Base-by-base conservation (phyloP, 2,329 filamentous ascomycete species). In the Cladosporium velox region DNA sequence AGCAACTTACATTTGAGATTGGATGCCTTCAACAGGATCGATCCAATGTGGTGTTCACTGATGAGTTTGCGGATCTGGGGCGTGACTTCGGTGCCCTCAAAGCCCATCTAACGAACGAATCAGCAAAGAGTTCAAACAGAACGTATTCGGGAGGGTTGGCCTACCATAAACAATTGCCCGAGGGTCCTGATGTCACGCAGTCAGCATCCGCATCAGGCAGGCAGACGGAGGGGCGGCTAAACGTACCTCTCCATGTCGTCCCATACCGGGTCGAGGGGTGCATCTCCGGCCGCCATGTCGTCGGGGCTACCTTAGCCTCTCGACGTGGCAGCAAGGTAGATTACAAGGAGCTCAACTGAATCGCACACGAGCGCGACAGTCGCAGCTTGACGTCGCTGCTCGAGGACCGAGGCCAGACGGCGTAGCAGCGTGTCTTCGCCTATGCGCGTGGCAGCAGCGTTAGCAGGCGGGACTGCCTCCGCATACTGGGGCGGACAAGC, bases 1-100 rank as follows among this genome's bases (percentile, higher is more conserved):
- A 12, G 26, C 24, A 15, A 52, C 60, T 63, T 61, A 94, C 91
- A 91, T 84, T 92, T 92, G 64, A 94, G 82, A 71, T 95, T 95
- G 81, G 93, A 94, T 68, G 91, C 91, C 47, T 91, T 93, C 68
- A 95, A 81, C 67, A 93, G 83, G 74, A 98, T 91, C 62, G 92
- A 95, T 65, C 95, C 95, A 58, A 99, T 84, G 77, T 98, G 91
- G 77, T 94, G 88, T 71, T 92, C 86, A 77, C 91, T 88, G 74
- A 96, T 95, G 71, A 93, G 85, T 72, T 87, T 89, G 70, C 87
- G 88, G 76, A 95, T 93, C 78, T 93, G 91, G 67, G 91, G 91
- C 30, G 91, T 94, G 64, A 95, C 89, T 76, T 91, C 87, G 65
- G 90, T 92, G 68, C 91, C 91, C 82, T 95, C 91, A 84, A 92